A percentile compares a stretch with the other conserved stretches of the same genome.
Conservation (phyloP, 1,284 basidiomycete genomes). For the Psilocybe mexicana region DNA sequence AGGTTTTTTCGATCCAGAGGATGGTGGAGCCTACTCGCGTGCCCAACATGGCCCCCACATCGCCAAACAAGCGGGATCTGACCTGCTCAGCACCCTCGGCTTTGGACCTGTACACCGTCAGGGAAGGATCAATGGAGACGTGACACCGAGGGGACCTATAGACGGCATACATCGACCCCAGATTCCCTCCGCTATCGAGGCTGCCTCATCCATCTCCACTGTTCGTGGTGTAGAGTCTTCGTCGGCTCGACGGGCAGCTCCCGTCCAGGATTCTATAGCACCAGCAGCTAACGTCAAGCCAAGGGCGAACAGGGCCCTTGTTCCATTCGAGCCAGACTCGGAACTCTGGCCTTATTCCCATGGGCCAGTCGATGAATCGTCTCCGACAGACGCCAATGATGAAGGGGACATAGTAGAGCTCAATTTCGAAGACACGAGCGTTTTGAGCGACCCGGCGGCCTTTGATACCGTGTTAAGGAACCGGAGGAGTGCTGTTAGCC, state of each 20-base stretch:
- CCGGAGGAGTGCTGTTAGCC: constrained; percentile 24
- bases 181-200: constrained; percentile 20
- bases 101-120: constrained; percentile 10
- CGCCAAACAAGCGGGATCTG: constrained; percentile 15
- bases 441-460: constrained; percentile 60
- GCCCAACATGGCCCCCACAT: constrained; percentile 2
- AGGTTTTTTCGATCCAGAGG: constrained; percentile 39
- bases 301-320: constrained; percentile 35
- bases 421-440: constrained; percentile 68
- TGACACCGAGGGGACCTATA: constrained; percentile 30
- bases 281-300: constrained; percentile 18
- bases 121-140: constrained; percentile 34
- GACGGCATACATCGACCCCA: constrained; percentile 18
- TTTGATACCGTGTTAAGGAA: constrained; percentile 39
- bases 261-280: neutral
- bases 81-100: constrained; percentile 20
- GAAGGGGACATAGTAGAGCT: constrained; percentile 63
- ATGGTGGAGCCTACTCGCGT: neutral
- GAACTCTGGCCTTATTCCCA: constrained; percentile 69
- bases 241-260: neutral
- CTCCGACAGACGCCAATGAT: constrained; percentile 19
- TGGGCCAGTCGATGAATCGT: constrained; percentile 32
- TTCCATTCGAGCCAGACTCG: constrained; percentile 60
- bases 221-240: constrained; percentile 18
- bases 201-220: constrained; percentile 27